Evolutionary conservation across 495 filamentous ascomycete genomes (phyloP).

Genomic region (Aspergillus baeticus): DNA sequence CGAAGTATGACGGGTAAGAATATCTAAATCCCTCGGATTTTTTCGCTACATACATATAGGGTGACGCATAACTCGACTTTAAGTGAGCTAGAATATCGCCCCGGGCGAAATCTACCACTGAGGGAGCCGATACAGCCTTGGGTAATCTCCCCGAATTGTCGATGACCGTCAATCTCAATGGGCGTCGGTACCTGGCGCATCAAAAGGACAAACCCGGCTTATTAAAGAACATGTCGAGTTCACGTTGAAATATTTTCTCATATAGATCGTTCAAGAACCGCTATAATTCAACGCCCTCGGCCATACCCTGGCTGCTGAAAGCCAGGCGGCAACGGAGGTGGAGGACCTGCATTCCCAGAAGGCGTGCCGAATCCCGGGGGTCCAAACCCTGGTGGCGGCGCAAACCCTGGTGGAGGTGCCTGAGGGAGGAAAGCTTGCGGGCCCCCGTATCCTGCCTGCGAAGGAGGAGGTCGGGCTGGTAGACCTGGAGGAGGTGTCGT

Average conservation of each 20-base stretch:
- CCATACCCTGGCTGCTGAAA: conserved; percentile 52
- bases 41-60: too few relatives aligned
- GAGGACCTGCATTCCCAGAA: conserved; percentile 31
- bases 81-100: not conserved
- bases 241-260: too few relatives aligned
- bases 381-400: conserved; percentile 55
- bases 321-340: conserved; percentile 46
- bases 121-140: not conserved
- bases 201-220: too few relatives aligned
- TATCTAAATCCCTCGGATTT: too few relatives aligned
- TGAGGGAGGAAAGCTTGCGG: conserved; percentile 65
- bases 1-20: too few relatives aligned
- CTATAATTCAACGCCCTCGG: conserved; percentile 34
- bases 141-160: not conserved
- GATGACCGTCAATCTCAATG: too few relatives aligned
- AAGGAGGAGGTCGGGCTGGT: conserved; percentile 76
- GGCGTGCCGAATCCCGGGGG: conserved; percentile 52
- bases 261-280: too few relatives aligned
- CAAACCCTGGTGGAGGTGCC: conserved; percentile 55
- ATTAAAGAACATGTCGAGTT: too few relatives aligned
- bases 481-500: conserved; percentile 72
- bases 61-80: too few relatives aligned
- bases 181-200: too few relatives aligned
- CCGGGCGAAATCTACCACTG: not conserved
- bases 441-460: conserved; percentile 73